Percentiles rank a stretch among this genome's conserved stretches.
Conservation (phyloP, 306 rosid species). For the Quercus dentata region DNA sequence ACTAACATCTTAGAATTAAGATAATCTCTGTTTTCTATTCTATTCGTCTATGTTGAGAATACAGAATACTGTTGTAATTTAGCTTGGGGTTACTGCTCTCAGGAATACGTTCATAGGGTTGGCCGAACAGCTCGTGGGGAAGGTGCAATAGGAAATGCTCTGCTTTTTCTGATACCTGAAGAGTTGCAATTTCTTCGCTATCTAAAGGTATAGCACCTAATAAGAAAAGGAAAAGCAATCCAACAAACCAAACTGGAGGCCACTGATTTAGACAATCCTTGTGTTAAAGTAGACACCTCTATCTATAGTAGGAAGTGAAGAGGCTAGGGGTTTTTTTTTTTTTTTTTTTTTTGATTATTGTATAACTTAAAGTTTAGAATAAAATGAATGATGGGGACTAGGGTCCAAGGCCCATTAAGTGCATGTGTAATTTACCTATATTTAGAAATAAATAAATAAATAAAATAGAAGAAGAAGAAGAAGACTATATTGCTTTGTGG, state of each 20-base stretch:
- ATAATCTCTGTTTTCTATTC: not conserved
- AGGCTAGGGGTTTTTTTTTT: not conserved
- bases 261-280: not conserved
- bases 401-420: too few relatives aligned
- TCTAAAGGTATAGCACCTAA: not conserved
- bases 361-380: not conserved
- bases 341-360: not conserved
- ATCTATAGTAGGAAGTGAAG: not conserved
- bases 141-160: constrained; percentile 33
- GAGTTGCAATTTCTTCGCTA: constrained; percentile 2
- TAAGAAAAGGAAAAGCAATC: not conserved
- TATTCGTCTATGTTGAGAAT: constrained; percentile 6
- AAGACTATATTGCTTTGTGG: too few relatives aligned
- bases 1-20: too few relatives aligned
- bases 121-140: constrained; percentile 99
- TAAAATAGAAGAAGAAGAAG: too few relatives aligned
- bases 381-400: too few relatives aligned
- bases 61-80: not conserved
- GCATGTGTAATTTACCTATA: too few relatives aligned
- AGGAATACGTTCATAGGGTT: constrained; percentile 98
- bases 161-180: not conserved
- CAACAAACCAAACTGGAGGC: not conserved
- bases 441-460: too few relatives aligned
- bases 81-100: constrained; percentile 21
- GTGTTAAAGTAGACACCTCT: not conserved